phyloP scores from a whole-genome alignment of 192 early-diverging fungal genomes.

The Gonapodya prolifera region DNA sequence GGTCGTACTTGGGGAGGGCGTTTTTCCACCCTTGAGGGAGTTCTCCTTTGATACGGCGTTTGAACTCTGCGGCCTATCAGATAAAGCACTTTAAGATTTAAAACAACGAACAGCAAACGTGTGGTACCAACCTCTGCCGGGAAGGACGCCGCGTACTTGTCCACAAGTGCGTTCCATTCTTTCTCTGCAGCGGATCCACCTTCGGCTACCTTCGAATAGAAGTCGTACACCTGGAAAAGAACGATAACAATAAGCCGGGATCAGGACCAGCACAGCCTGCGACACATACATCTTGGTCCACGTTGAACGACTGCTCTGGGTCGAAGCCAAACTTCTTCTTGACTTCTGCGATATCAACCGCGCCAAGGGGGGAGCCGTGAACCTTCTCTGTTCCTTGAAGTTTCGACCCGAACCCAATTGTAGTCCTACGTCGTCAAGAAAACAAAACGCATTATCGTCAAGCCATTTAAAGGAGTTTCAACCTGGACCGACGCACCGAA shows the following conservation, averaged over 20 bases:
- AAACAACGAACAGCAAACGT: background rate
- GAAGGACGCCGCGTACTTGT: conserved; percentile 48
- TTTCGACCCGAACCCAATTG: conserved; percentile 86
- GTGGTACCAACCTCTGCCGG: conserved; percentile 35
- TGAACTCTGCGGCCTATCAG: conserved; percentile 45
- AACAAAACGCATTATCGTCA: background rate
- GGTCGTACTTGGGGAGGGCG: conserved; percentile 68
- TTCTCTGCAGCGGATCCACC: conserved; percentile 50
- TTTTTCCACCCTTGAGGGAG: conserved; percentile 60
- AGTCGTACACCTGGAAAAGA: conserved; percentile 22
- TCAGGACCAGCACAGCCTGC: too few relatives aligned
- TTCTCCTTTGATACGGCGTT: conserved; percentile 50
- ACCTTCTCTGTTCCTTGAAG: conserved; percentile 71
- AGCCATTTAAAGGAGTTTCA: too few relatives aligned
- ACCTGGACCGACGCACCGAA: background rate
- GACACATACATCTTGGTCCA: conserved; percentile 47
- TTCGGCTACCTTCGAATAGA: conserved; percentile 34
- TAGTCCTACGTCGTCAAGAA: conserved; percentile 38
- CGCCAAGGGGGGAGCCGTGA: background rate
- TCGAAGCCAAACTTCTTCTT: conserved; percentile 81
- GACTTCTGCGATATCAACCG: conserved; percentile 27
- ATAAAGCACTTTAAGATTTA: conserved; percentile 1
- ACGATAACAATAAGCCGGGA: conserved; percentile 2
- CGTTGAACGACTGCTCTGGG: conserved; percentile 54
- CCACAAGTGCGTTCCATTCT: conserved; percentile 65